These are phyloP conservation scores for Solanum paucissectum DNA, from an alignment of 257 asterid genomes.

Conservation along the genomic window DNA sequence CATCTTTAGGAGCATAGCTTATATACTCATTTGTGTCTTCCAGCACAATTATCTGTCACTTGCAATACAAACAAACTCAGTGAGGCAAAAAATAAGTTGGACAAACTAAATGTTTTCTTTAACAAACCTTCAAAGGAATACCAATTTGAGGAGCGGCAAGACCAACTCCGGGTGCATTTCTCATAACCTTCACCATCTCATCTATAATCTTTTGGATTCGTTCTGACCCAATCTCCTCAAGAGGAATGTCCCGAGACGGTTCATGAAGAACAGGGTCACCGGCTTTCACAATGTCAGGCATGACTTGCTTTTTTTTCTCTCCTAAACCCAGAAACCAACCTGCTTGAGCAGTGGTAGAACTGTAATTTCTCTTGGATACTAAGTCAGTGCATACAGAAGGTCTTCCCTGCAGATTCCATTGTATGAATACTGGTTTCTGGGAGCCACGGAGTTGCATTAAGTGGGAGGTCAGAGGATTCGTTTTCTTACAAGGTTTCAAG, in stretches of 20 bases:
- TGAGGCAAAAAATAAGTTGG: not conserved
- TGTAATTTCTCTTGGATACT: conserved; percentile 9
- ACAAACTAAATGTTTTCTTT: not conserved
- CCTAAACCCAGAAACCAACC: conserved; percentile 70
- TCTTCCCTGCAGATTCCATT: conserved; percentile 4
- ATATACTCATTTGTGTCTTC: conserved; percentile 78
- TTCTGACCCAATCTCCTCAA: conserved; percentile 66
- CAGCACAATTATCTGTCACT: conserved; percentile 65
- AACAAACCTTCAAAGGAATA: conserved; percentile 62
- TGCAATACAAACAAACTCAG: not conserved
- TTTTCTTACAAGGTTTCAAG: conserved; percentile 16
- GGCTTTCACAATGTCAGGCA: conserved; percentile 79
- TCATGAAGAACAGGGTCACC: conserved; percentile 99
- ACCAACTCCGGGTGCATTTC: conserved; percentile 92
- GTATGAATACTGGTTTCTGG: conserved; percentile 1
- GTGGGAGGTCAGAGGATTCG: conserved; percentile 23
- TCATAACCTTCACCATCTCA: conserved; percentile 77
- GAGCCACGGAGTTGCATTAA: not conserved
- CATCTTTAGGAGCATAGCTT: conserved; percentile 54
- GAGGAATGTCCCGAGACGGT: conserved; percentile 50
- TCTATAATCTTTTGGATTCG: conserved; percentile 74
- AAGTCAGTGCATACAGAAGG: conserved; percentile 3
- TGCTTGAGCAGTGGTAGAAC: conserved; percentile 33
- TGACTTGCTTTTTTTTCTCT: conserved; percentile 28
- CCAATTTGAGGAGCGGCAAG: conserved; percentile 99